Conservation (phyloP, 768 basidiomycete species). For the Suillus hirtellus region DNA sequence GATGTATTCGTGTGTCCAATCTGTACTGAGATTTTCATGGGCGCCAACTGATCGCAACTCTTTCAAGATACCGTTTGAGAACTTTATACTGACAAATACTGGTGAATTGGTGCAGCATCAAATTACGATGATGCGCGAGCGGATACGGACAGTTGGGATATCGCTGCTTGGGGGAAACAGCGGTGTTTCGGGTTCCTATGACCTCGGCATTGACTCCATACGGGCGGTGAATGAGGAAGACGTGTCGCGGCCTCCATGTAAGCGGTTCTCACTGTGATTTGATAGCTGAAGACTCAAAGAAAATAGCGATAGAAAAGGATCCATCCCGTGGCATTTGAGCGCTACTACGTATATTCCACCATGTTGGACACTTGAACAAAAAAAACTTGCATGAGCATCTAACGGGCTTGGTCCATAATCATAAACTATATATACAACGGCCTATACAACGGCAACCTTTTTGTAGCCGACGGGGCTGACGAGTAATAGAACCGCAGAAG, state of each 20-base stretch:
- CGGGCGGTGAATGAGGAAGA: slow-evolving; percentile 80
- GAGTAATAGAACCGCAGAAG: slow-evolving; percentile 9
- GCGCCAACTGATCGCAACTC: slow-evolving; percentile 14
- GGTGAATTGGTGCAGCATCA: slow-evolving; percentile 71
- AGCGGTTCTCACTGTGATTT: slow-evolving; percentile 16
- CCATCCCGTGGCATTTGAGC: slow-evolving; percentile 25
- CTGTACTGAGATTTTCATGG: slow-evolving; percentile 11
- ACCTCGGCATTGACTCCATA: slow-evolving; percentile 81
- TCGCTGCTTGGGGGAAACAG: slow-evolving; percentile 86
- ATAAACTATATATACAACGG: slow-evolving; percentile 26
- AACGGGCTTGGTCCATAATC: slow-evolving; percentile 14
- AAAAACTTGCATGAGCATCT: slow-evolving; percentile 14
- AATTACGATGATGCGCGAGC: slow-evolving; percentile 73
- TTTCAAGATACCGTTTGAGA: slow-evolving; percentile 75
- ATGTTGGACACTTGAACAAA: slow-evolving; percentile 1
- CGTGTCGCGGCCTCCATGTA: slow-evolving; percentile 35
- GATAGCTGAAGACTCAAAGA: not conserved
- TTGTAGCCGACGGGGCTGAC: slow-evolving; percentile 13
- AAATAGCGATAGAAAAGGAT: slow-evolving; percentile 28
- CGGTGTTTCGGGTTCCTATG: slow-evolving; percentile 71
- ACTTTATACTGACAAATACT: slow-evolving; percentile 72
- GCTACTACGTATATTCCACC: not conserved
- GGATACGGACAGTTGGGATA: slow-evolving; percentile 80
- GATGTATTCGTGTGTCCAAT: slow-evolving; percentile 66
- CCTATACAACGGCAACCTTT: slow-evolving; percentile 18